Evolutionary conservation across 108 stramenopile genomes (phyloP).

Genomic region (Fragilariopsis cylindrus): DNA sequence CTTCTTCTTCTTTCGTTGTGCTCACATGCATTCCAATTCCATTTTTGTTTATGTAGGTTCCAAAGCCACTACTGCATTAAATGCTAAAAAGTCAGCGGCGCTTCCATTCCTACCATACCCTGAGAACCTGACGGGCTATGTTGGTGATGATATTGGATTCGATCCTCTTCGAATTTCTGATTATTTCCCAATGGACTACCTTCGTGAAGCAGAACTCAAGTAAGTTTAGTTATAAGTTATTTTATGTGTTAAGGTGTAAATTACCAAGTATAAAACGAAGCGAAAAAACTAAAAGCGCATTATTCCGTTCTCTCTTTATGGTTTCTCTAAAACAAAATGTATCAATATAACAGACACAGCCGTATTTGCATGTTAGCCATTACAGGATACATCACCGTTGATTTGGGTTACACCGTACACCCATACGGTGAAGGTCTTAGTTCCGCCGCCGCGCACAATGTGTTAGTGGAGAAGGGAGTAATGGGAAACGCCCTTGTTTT

Average conservation of each 20-base stretch:
- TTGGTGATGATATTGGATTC: slow-evolving; percentile 89
- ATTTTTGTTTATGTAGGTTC: slow-evolving; percentile 6
- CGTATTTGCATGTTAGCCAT: slow-evolving; percentile 94
- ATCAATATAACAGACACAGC: slow-evolving; percentile 63
- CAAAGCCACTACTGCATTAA: slow-evolving; percentile 40
- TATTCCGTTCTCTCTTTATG: neutral
- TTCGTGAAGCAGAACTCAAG: slow-evolving; percentile 94
- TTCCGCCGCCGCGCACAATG: slow-evolving; percentile 81
- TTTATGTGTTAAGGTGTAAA: no score
- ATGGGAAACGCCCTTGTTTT: slow-evolving; percentile 84
- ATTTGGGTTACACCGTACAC: slow-evolving; percentile 76
- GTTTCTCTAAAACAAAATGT: neutral
- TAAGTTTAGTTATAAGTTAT: slow-evolving; percentile 14
- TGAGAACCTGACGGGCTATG: slow-evolving; percentile 86
- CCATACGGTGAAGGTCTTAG: slow-evolving; percentile 78
- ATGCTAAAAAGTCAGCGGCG: slow-evolving; percentile 58
- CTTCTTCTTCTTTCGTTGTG: no score
- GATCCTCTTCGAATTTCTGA: slow-evolving; percentile 93
- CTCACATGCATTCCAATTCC: no score
- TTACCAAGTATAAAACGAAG: no score
- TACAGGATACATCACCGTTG: slow-evolving; percentile 88
- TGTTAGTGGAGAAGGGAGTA: slow-evolving; percentile 77
- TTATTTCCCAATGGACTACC: slow-evolving; percentile 87
- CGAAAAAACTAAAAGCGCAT: no score
- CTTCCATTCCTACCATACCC: slow-evolving; percentile 94